These are phyloP conservation scores for Xylaria cubensis DNA, from an alignment of 495 filamentous ascomycete genomes.

Conservation along the genomic window DNA sequence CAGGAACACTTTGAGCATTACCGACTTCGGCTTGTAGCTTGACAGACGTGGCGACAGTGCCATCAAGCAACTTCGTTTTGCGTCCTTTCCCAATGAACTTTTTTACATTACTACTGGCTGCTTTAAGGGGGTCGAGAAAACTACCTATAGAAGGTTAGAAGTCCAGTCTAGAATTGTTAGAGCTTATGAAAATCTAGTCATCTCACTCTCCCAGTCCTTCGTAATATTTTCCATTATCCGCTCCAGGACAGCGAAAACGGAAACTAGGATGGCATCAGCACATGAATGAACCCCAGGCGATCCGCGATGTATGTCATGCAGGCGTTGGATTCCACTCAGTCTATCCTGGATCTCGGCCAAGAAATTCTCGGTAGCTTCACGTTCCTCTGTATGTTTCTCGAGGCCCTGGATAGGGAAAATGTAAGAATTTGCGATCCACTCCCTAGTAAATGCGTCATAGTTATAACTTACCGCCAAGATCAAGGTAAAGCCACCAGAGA, in stretches of 20 bases:
- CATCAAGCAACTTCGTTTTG: neutral
- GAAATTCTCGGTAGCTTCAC: neutral
- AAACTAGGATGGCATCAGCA: neutral
- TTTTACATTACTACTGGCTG: neutral
- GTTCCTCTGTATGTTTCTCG: neutral
- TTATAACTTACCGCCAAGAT: neutral
- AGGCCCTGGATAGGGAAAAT: neutral
- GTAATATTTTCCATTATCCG: neutral
- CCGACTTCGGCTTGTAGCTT: neutral
- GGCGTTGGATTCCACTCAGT: neutral
- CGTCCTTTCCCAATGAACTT: neutral
- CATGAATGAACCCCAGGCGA: neutral
- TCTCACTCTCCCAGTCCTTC: neutral
- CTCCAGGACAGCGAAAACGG: neutral
- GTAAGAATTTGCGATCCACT: neutral
- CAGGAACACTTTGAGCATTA: neutral
- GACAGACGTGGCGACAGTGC: neutral
- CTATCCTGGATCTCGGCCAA: neutral
- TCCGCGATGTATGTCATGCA: neutral
- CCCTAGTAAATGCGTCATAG: neutral
- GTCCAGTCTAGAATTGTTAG: neutral
- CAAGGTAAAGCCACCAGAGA: neutral
- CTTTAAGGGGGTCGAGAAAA: neutral
- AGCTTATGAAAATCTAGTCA: neutral
- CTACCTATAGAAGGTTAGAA: neutral